Percentiles rank a stretch among this genome's conserved stretches.
Conservation (phyloP, 2,329 filamentous ascomycete genomes). For the Neofusicoccum parvum region DNA sequence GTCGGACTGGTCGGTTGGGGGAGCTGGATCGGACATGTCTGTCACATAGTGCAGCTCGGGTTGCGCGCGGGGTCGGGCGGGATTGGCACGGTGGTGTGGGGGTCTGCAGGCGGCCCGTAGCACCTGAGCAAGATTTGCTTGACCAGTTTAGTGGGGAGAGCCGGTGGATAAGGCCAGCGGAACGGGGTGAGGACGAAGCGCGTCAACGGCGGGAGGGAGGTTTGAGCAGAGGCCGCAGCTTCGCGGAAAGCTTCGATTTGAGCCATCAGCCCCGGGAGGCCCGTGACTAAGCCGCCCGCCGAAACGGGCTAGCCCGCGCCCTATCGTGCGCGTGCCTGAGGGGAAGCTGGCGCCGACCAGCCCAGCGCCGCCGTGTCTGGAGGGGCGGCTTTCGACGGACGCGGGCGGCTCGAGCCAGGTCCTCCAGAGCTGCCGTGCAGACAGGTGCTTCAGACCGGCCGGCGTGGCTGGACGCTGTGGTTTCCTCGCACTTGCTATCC, state of each 20-base stretch:
- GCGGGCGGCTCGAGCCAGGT: no score
- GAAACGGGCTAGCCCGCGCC: no score
- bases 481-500: no score
- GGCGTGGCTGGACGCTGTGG: no score
- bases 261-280: constrained; percentile 1
- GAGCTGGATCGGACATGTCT: constrained; percentile 10
- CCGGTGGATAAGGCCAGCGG: neutral
- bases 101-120: neutral
- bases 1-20: constrained; percentile 6
- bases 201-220: constrained; percentile 12
- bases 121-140: neutral
- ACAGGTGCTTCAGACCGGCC: no score
- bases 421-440: no score
- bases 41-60: constrained; percentile 6
- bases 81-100: neutral
- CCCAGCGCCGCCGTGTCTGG: no score
- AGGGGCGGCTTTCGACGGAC: no score
- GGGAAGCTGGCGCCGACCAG: no score
- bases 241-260: constrained; percentile 11
- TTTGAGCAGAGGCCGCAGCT: constrained; percentile 3
- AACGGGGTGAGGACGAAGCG: neutral
- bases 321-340: neutral
- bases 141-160: neutral
- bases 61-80: neutral
- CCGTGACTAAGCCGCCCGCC: no score